Evolutionary conservation across 2,329 filamentous ascomycete genomes (phyloP).

Genomic region (Diaporthe sp.): DNA sequence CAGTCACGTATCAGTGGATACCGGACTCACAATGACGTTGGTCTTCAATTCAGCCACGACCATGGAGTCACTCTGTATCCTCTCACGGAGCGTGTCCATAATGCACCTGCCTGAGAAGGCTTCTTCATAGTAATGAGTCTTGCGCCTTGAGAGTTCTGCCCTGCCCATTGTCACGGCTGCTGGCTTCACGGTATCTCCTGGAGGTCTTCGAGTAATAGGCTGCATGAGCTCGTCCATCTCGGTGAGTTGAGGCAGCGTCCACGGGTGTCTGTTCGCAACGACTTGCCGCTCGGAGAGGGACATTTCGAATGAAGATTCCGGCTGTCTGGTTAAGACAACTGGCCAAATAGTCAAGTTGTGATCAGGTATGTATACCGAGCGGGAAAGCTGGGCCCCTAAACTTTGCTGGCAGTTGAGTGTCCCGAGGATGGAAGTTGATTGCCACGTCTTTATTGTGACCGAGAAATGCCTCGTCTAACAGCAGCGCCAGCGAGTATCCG

Average conservation of each 20-base stretch:
- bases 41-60: slow-evolving; percentile 76
- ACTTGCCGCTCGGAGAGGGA: slow-evolving; percentile 53
- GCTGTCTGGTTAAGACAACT: not conserved
- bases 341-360: not conserved
- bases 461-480: not conserved
- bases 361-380: not conserved
- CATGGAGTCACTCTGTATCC: slow-evolving; percentile 67
- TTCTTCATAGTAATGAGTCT: slow-evolving; percentile 63
- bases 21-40: slow-evolving; percentile 70
- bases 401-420: not conserved
- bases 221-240: slow-evolving; percentile 56
- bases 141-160: slow-evolving; percentile 52
- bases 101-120: slow-evolving; percentile 53
- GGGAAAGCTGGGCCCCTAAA: not conserved
- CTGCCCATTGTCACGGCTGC: slow-evolving; percentile 50
- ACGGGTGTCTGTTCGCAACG: slow-evolving; percentile 43
- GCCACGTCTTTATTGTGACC: not conserved
- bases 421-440: not conserved
- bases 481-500: not conserved
- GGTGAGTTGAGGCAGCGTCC: slow-evolving; percentile 50
- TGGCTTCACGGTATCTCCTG: slow-evolving; percentile 53
- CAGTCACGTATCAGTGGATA: no score
- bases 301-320: slow-evolving; percentile 1
- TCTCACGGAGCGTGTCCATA: slow-evolving; percentile 56
- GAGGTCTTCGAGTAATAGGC: slow-evolving; percentile 55